These are phyloP conservation scores for Arabidopsis hybrid DNA, from an alignment of 441 rosid genomes.

Conservation along the genomic window DNA sequence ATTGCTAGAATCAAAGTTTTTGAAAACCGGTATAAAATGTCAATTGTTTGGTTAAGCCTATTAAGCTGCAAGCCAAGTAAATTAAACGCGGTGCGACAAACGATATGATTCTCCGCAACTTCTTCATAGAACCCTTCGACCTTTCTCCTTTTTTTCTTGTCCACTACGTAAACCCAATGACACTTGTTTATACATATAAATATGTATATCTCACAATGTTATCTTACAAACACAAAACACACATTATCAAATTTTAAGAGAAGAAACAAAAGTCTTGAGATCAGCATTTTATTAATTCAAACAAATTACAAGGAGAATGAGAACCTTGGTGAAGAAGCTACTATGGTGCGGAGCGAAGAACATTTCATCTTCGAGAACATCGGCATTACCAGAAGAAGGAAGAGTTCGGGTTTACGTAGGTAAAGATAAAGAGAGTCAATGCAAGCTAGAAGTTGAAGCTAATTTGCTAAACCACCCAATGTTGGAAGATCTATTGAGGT, in stretches of 20 bases:
- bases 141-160: slow-evolving; percentile 14
- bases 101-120: slow-evolving; percentile 29
- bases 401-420: slow-evolving; percentile 48
- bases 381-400: slow-evolving; percentile 45
- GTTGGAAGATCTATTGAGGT: slow-evolving; percentile 51
- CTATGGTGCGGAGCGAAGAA: slow-evolving; percentile 51
- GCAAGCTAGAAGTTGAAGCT: slow-evolving; percentile 56
- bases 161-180: slow-evolving; percentile 29
- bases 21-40: neutral
- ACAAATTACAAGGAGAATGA: slow-evolving; percentile 35
- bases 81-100: slow-evolving; percentile 22
- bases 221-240: slow-evolving; percentile 9
- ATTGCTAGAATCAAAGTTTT: too few relatives aligned
- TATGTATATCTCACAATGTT: neutral
- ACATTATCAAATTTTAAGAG: neutral
- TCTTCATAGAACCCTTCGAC: neutral
- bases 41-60: slow-evolving; percentile 13
- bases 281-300: neutral
- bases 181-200: slow-evolving; percentile 21
- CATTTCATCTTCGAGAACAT: slow-evolving; percentile 25
- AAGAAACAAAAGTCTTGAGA: neutral
- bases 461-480: slow-evolving; percentile 58
- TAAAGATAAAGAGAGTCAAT: slow-evolving; percentile 47
- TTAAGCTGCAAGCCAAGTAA: neutral
- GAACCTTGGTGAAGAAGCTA: slow-evolving; percentile 49